Percentiles rank a stretch among this genome's conserved stretches.
These are phyloP conservation scores for barrel medic (Medicago truncatula) DNA, from an alignment of 306 rosid genomes.

Conservation along the genomic window DNA sequence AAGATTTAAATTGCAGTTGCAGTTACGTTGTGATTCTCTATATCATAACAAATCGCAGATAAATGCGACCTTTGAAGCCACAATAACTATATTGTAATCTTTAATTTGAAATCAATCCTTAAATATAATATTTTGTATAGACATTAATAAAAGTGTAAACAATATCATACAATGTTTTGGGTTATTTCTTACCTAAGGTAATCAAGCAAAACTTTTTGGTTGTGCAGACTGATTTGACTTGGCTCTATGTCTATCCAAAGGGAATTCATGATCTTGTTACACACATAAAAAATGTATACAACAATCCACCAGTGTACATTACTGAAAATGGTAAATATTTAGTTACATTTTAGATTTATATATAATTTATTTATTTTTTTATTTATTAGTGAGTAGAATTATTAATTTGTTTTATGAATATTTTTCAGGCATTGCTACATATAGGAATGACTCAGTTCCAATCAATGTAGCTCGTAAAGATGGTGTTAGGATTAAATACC, in stretches of 20 bases:
- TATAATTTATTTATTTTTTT: no score
- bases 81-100: no score
- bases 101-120: no score
- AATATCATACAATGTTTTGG: not conserved
- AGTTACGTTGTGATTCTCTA: not conserved
- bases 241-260: slow-evolving; percentile 64
- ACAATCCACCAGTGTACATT: slow-evolving; percentile 54
- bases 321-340: slow-evolving; percentile 65
- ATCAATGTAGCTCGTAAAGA: slow-evolving; percentile 52
- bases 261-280: slow-evolving; percentile 50
- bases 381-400: no score
- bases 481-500: slow-evolving; percentile 54
- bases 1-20: not conserved
- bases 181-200: not conserved
- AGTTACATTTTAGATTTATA: not conserved
- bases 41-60: not conserved
- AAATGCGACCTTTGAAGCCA: not conserved
- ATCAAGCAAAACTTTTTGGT: not conserved
- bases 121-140: not conserved
- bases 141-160: not conserved
- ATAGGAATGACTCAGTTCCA: slow-evolving; percentile 53
- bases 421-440: slow-evolving; percentile 52
- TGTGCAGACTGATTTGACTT: slow-evolving; percentile 57
- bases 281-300: slow-evolving; percentile 44
- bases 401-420: not conserved